phyloP scores from a whole-genome alignment of 2,329 filamentous ascomycete genomes.

The Hymenotorrendiella dingleyae region DNA sequence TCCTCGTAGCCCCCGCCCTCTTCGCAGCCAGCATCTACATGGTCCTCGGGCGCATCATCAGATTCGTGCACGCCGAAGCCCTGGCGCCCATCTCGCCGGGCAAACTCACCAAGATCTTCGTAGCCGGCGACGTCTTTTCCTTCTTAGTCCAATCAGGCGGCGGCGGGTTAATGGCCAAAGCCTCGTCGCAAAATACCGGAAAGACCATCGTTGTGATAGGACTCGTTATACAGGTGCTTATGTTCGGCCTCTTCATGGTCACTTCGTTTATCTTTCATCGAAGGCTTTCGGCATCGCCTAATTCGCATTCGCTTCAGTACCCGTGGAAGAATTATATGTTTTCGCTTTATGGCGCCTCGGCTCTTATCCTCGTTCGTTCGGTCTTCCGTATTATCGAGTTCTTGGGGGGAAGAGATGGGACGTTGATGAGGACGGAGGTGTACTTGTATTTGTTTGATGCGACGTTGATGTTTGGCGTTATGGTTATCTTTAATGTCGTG shows the following conservation, averaged over 20 bases:
- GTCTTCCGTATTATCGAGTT: constrained; percentile 46
- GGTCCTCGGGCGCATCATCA: constrained; percentile 36
- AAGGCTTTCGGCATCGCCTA: constrained; percentile 10
- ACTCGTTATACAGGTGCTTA: constrained; percentile 43
- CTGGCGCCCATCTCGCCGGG: constrained; percentile 31
- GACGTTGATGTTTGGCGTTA: constrained; percentile 36
- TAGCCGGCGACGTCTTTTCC: constrained; percentile 38
- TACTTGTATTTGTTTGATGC: constrained; percentile 43
- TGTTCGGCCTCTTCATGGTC: constrained; percentile 45
- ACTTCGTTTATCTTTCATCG: constrained; percentile 14
- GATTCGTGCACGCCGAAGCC: constrained; percentile 31
- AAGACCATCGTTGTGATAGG: constrained; percentile 41
- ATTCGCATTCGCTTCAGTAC: background rate
- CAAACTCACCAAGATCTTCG: constrained; percentile 40
- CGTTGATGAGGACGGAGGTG: constrained; percentile 38
- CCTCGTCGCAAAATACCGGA: constrained; percentile 28
- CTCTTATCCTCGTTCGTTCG: constrained; percentile 42
- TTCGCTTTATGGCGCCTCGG: constrained; percentile 36
- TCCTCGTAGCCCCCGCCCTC: constrained; percentile 36
- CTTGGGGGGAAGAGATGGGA: constrained; percentile 37
- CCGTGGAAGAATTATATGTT: constrained; percentile 33
- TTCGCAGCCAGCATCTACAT: constrained; percentile 38
- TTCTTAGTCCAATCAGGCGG: constrained; percentile 36
- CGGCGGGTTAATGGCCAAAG: constrained; percentile 16
- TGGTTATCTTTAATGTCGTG: constrained; percentile 32